Evolutionary conservation across 257 asterid genomes (phyloP).

Genomic region (Petunia axillaris): DNA sequence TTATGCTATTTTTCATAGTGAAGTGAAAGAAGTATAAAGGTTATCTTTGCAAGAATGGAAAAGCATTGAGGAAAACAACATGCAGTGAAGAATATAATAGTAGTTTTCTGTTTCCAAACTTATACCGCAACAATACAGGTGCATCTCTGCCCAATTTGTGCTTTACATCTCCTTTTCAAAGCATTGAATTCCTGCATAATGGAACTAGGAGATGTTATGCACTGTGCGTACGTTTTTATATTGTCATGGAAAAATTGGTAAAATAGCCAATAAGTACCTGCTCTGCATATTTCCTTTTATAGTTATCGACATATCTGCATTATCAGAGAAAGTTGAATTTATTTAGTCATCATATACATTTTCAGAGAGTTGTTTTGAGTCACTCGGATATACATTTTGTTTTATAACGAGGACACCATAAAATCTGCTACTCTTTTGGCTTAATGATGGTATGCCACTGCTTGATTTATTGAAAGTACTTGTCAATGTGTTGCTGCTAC

Average conservation of each 20-base stretch:
- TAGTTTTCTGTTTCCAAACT: not conserved
- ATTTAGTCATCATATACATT: too few relatives aligned
- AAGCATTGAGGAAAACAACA: not conserved
- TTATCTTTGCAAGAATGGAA: not conserved
- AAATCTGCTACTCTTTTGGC: not conserved
- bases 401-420: not conserved
- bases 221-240: not conserved
- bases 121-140: constrained; percentile 68
- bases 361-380: not conserved
- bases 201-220: not conserved
- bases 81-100: not conserved
- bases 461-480: not conserved
- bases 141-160: constrained; percentile 57
- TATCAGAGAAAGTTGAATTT: constrained; percentile 27
- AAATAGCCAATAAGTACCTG: constrained; percentile 48
- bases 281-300: constrained; percentile 61
- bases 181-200: constrained; percentile 58
- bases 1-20: not conserved
- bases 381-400: not conserved
- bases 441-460: too few relatives aligned
- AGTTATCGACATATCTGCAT: constrained; percentile 59
- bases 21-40: not conserved
- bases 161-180: constrained; percentile 57
- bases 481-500: not conserved
- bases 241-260: not conserved